Evolutionary conservation across 148 eudicot species (phyloP).

Genomic region (Rhododendron mucronatum): DNA sequence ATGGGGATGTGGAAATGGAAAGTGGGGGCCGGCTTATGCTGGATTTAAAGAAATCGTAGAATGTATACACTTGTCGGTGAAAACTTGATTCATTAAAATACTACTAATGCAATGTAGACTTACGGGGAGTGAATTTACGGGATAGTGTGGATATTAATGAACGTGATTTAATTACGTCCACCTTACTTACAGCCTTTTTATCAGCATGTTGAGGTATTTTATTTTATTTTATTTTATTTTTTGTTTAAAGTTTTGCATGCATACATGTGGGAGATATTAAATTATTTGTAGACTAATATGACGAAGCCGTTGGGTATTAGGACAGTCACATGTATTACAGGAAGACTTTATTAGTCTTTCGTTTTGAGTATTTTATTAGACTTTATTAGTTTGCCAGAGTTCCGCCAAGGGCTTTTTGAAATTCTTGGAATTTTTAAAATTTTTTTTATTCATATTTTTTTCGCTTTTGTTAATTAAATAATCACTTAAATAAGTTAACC

Average conservation of each 20-base stretch:
- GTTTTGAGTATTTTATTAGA: not conserved
- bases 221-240: too few species aligned
- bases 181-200: not conserved
- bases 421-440: too few species aligned
- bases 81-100: too few species aligned
- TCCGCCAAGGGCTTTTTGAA: too few species aligned
- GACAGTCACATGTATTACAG: not conserved
- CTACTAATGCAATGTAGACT: not conserved
- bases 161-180: not conserved
- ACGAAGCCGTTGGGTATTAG: not conserved
- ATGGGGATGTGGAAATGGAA: not conserved
- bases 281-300: not conserved
- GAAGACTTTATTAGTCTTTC: not conserved
- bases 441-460: too few species aligned
- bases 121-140: not conserved
- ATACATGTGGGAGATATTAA: not conserved
- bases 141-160: too few species aligned
- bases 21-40: not conserved
- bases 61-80: too few species aligned
- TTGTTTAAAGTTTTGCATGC: not conserved
- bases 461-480: too few species aligned
- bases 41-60: too few species aligned
- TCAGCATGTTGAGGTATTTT: not conserved
- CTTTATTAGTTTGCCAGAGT: too few species aligned
- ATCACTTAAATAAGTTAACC: too few species aligned